Base-by-base conservation (phyloP, 2,329 filamentous ascomycete species). In the Botrytis elliptica region DNA sequence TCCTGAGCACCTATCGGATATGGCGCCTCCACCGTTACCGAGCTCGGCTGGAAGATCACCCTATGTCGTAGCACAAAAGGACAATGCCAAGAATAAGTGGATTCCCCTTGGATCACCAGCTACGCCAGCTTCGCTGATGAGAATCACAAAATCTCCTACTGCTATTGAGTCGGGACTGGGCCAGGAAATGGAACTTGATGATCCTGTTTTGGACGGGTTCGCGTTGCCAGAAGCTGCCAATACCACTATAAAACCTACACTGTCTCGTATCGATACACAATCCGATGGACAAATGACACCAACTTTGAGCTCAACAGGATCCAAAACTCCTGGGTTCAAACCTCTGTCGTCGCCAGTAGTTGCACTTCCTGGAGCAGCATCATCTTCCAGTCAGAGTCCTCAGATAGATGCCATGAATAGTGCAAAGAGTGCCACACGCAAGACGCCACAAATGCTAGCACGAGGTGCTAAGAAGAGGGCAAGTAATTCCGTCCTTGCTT, bases 41-140 rank as follows among this genome's bases (percentile, higher is more conserved):
- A 86, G 85, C 67, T 91, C 91, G 38, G 87, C 88, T 33, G 88
- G 85, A 77, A 89, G 89, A 73, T 94, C 92, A 4, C 91, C 92
- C 16, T 90, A 90, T 74, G 88, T 94, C 33, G 84, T 85, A 70
- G 86, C 90, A 9, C 88, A 91, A 78, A 85, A 82, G 65, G 80
- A 76, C 75, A 74, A 79, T 76, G 52, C 76, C 83, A 36, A 85
- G 85, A 70, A 85, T 18, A 76, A 78, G 70, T 40, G 29, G 25
- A 49, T 79, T 25, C 72, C 77, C 38, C 73, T 79, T 38, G 77
- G 78, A 36, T 89, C 90, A 70, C 93, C 93, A 18, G 94, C 93
- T 1, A 97, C 94, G 0, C 94, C 94, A 0, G 93, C 95, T 14
- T 97, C 94, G 10, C 84, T 97, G 74, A 97, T 98, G 92, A 92